These are phyloP conservation scores for Hymenoscyphus occultus DNA, from an alignment of 2,329 filamentous ascomycete species.

Conservation along the genomic window DNA sequence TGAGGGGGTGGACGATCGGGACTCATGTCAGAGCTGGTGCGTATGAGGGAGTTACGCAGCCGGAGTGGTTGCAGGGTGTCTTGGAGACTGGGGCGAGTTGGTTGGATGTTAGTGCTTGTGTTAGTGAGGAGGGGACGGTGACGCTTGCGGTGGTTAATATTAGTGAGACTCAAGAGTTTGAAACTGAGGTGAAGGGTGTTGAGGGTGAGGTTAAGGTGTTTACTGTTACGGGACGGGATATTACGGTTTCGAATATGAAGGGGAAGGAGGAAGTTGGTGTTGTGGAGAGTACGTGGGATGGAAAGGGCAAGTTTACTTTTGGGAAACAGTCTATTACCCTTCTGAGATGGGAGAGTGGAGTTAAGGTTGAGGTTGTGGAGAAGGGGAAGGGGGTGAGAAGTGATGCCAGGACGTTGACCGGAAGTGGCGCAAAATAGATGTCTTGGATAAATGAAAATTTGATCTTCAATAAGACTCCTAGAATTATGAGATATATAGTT, in stretches of 20 bases:
- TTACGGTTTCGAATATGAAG: conserved; percentile 60
- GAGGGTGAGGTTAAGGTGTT: conserved; percentile 56
- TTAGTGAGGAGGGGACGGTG: conserved; percentile 56
- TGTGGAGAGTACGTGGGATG: conserved; percentile 61
- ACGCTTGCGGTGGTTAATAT: conserved; percentile 74
- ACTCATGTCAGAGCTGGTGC: conserved; percentile 60
- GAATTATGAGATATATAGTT: not conserved
- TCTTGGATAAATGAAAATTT: not conserved
- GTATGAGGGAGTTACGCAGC: conserved; percentile 66
- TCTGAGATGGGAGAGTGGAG: conserved; percentile 48
- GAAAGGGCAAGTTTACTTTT: conserved; percentile 60
- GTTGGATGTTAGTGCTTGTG: conserved; percentile 63
- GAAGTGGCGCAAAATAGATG: conserved; percentile 14
- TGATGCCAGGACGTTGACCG: conserved; percentile 34
- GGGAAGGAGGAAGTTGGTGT: conserved; percentile 61
- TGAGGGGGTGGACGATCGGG: conserved; percentile 69
- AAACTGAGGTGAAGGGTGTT: conserved; percentile 57
- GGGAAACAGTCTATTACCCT: conserved; percentile 68
- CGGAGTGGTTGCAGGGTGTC: conserved; percentile 61
- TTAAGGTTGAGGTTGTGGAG: conserved; percentile 29
- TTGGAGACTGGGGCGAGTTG: conserved; percentile 65
- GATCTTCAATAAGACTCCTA: not conserved
- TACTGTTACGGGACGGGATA: conserved; percentile 56
- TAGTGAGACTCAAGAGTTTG: conserved; percentile 56
- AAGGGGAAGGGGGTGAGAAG: conserved; percentile 25